Percentiles rank a stretch among this genome's conserved stretches.
These are phyloP conservation scores for Penicillium longicatenatum DNA, from an alignment of 495 filamentous ascomycete genomes.

Conservation along the genomic window DNA sequence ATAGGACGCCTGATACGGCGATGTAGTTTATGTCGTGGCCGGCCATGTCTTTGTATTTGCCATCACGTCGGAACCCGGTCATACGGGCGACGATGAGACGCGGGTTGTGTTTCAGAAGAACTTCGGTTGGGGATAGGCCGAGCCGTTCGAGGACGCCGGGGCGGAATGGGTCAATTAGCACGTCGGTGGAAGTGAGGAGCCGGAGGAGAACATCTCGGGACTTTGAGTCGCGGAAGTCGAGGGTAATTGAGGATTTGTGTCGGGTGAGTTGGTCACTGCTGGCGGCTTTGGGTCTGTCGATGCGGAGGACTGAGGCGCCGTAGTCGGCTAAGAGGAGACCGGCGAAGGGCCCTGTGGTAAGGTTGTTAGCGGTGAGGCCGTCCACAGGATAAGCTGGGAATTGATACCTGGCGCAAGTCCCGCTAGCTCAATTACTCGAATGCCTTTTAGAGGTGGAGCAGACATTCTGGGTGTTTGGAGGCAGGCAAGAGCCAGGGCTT, in stretches of 20 bases:
- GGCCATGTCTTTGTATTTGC: slow-evolving; percentile 82
- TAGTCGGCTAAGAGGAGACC: slow-evolving; percentile 87
- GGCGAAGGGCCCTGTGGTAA: slow-evolving; percentile 73
- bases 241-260: slow-evolving; percentile 72
- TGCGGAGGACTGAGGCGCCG: slow-evolving; percentile 82
- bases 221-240: slow-evolving; percentile 70
- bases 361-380: slow-evolving; percentile 1
- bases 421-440: slow-evolving; percentile 86
- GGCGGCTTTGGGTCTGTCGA: slow-evolving; percentile 64
- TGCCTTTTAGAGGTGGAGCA: slow-evolving; percentile 62
- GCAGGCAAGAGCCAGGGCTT: neutral
- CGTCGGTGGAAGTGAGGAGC: slow-evolving; percentile 64
- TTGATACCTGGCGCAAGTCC: slow-evolving; percentile 79
- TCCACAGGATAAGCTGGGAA: too few species aligned
- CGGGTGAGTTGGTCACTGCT: slow-evolving; percentile 69
- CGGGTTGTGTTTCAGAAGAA: slow-evolving; percentile 68
- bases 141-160: slow-evolving; percentile 87
- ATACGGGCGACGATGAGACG: slow-evolving; percentile 79
- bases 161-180: slow-evolving; percentile 91
- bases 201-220: slow-evolving; percentile 65
- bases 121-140: slow-evolving; percentile 64
- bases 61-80: slow-evolving; percentile 86
- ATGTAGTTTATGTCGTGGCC: slow-evolving; percentile 99
- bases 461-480: slow-evolving; percentile 17
- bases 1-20: slow-evolving; percentile 78